Conservation (phyloP, 495 filamentous ascomycete genomes). For the Lasiosphaeria miniovina region DNA sequence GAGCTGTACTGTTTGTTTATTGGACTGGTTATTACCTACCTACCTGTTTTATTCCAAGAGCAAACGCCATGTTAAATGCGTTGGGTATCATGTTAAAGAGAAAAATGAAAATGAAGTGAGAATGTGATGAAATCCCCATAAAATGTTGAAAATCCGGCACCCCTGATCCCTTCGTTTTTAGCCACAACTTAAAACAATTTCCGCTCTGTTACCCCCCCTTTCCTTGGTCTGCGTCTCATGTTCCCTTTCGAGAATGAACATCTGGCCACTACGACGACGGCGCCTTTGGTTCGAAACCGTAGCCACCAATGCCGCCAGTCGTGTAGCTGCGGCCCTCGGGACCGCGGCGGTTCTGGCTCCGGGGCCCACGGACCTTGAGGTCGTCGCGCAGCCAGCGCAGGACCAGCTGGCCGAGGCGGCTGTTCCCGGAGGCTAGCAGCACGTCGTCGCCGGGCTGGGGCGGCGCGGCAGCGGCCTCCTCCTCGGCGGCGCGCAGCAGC, state of each 20-base stretch:
- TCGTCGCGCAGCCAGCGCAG: slow-evolving; percentile 84
- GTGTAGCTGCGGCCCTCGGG: slow-evolving; percentile 71
- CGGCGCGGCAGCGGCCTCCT: slow-evolving; percentile 32
- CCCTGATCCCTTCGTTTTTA: neutral
- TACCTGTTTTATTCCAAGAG: neutral
- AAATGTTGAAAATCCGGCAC: slow-evolving; percentile 1
- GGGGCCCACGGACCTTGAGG: slow-evolving; percentile 73
- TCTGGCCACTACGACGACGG: neutral
- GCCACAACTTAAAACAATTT: neutral
- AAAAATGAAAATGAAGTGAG: neutral
- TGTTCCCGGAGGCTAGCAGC: slow-evolving; percentile 58
- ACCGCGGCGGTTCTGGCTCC: slow-evolving; percentile 53
- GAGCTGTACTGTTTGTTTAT: slow-evolving; percentile 3
- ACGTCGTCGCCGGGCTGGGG: slow-evolving; percentile 15
- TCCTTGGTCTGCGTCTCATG: no score
- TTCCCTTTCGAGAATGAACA: neutral
- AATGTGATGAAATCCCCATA: neutral
- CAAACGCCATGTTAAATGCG: slow-evolving; percentile 27
- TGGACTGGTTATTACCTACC: neutral
- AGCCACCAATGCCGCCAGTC: slow-evolving; percentile 71
- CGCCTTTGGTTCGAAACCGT: slow-evolving; percentile 67
- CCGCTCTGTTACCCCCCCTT: no score
- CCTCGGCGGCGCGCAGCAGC: slow-evolving; percentile 32
- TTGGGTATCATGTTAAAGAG: slow-evolving; percentile 17
- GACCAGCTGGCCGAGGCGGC: slow-evolving; percentile 77